A percentile compares a stretch with the other conserved stretches of the same genome.
These are phyloP conservation scores for Aureobasidium musti DNA, from an alignment of 2,329 filamentous ascomycete species.

Conservation along the genomic window DNA sequence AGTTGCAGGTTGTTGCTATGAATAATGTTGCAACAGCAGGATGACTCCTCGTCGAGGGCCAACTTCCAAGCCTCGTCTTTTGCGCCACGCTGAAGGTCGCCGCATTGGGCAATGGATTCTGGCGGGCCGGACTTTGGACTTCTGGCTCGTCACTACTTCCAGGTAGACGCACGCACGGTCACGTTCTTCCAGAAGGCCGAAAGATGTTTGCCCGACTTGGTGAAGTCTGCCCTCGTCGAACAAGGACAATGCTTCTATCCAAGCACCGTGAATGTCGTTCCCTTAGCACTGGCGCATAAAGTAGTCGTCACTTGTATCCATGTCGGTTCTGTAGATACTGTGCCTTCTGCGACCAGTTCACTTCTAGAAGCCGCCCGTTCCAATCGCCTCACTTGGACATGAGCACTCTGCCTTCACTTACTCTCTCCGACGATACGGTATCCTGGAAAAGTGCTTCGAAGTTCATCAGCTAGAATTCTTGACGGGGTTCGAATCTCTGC, in stretches of 20 bases:
- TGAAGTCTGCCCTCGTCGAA: conserved; percentile 1
- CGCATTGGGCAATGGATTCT: conserved; percentile 10
- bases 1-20: background rate
- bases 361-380: conserved; percentile 6
- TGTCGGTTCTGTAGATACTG: conserved; percentile 17
- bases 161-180: conserved; percentile 9
- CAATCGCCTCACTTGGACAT: conserved; percentile 23
- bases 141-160: conserved; percentile 16
- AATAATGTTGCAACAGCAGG: background rate
- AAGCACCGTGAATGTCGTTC: conserved; percentile 5
- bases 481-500: background rate
- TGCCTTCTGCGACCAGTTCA: background rate
- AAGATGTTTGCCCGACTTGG: conserved; percentile 24
- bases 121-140: conserved; percentile 9
- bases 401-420: background rate
- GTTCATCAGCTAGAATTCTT: background rate
- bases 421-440: background rate
- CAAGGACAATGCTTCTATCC: conserved; percentile 3
- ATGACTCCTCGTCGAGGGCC: background rate
- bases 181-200: conserved; percentile 27
- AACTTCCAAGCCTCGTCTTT: background rate
- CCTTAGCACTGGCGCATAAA: conserved; percentile 5
- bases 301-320: conserved; percentile 7
- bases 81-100: conserved; percentile 2
- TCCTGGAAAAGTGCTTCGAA: background rate